Evolutionary conservation across 768 basidiomycete genomes (phyloP).

Genomic region (Phlebiopsis gigantea): DNA sequence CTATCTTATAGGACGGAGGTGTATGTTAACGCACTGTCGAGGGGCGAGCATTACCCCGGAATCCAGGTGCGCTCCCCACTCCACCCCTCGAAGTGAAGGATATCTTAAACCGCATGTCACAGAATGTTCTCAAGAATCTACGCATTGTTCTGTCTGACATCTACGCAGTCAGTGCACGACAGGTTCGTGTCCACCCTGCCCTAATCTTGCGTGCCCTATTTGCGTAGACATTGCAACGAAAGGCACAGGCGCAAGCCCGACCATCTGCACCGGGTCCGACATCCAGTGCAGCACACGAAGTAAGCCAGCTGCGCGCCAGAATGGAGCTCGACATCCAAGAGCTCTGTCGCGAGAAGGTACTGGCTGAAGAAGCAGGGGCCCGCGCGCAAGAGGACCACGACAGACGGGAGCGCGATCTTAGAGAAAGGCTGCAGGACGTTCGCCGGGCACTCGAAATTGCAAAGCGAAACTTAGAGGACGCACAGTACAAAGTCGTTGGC

Average conservation of each 20-base stretch:
- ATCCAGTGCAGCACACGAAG: neutral
- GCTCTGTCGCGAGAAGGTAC: conserved; percentile 1
- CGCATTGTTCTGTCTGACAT: conserved; percentile 3
- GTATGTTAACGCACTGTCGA: neutral
- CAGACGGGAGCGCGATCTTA: conserved; percentile 1
- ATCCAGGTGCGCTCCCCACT: neutral
- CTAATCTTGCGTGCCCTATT: neutral
- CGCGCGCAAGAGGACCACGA: conserved; percentile 3
- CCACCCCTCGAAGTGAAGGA: no score
- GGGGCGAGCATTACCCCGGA: neutral
- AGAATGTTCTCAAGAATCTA: conserved; percentile 6
- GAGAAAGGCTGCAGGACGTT: conserved; percentile 1
- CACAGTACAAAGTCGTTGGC: neutral
- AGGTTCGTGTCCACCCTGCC: neutral
- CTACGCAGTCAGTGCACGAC: neutral
- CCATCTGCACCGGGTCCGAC: neutral
- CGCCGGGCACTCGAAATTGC: conserved; percentile 1
- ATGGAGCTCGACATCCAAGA: conserved; percentile 7
- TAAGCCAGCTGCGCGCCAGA: conserved; percentile 3
- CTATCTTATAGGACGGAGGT: neutral
- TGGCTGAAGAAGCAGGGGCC: neutral
- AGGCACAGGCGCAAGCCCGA: neutral
- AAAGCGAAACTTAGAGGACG: conserved; percentile 2
- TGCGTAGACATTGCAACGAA: neutral
- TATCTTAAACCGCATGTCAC: no score